Conservation (phyloP, 2,329 filamentous ascomycete species). For the Trichoderma simmonsii region DNA sequence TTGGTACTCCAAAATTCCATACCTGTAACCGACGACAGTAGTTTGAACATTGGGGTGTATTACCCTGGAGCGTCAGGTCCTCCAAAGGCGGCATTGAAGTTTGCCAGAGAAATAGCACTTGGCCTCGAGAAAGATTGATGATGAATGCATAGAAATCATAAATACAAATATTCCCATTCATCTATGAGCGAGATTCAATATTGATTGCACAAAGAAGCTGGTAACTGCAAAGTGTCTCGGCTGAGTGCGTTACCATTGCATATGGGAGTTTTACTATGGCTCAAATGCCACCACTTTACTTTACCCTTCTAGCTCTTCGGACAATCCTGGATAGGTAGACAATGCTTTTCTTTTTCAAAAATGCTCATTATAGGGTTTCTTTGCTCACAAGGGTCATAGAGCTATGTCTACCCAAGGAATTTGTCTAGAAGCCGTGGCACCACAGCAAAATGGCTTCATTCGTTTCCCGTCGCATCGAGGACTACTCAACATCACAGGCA, state of each 20-base stretch:
- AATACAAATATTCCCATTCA: neutral
- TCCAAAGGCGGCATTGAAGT: neutral
- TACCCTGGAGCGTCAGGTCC: neutral
- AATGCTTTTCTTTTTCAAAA: neutral
- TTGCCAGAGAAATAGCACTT: no score
- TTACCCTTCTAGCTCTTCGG: neutral
- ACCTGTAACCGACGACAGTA: neutral
- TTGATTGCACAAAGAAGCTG: neutral
- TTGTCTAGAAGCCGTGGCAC: neutral
- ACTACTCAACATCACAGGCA: neutral
- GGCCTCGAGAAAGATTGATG: neutral
- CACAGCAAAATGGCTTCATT: neutral
- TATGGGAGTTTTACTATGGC: neutral
- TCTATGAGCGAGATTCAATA: neutral
- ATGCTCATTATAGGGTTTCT: neutral
- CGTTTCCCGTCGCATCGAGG: neutral
- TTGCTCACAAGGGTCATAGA: neutral
- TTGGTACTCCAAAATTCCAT: neutral
- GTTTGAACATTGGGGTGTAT: neutral
- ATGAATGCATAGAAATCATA: neutral
- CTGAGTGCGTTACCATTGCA: neutral
- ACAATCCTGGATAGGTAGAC: neutral
- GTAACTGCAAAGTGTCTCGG: neutral
- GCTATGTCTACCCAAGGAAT: neutral
- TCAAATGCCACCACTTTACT: neutral